phyloP scores from a whole-genome alignment of 305 asterid genomes.

The Fraxinus velutina region DNA sequence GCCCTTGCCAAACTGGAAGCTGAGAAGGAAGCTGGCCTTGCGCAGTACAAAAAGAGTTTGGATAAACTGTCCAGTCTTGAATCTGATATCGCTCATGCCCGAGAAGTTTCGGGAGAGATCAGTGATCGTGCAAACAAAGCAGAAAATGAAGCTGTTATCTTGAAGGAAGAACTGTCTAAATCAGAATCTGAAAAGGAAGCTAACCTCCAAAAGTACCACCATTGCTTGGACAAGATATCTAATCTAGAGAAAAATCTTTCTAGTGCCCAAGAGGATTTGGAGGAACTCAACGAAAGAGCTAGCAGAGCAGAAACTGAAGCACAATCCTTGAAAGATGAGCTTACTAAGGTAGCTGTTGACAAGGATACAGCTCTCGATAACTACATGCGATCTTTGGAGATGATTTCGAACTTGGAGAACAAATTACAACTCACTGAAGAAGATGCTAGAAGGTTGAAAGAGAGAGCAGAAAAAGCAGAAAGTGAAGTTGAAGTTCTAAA shows the following conservation, averaged over 20 bases:
- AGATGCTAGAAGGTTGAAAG: conserved; percentile 49
- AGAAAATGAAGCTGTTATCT: conserved; percentile 60
- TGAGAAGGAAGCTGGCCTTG: conserved; percentile 79
- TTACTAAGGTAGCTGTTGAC: conserved; percentile 48
- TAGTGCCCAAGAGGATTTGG: conserved; percentile 42
- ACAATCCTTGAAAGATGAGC: conserved; percentile 48
- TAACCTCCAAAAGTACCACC: conserved; percentile 63
- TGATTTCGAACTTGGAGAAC: conserved; percentile 69
- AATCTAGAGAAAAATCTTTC: conserved; percentile 49
- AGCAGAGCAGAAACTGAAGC: conserved; percentile 55
- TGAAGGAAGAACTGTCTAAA: conserved; percentile 58
- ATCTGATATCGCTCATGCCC: conserved; percentile 55
- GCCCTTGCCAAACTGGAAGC: conserved; percentile 73
- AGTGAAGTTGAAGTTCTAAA: conserved; percentile 67
- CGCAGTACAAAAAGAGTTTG: conserved; percentile 61
- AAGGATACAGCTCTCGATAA: conserved; percentile 72
- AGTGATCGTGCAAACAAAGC: conserved; percentile 67
- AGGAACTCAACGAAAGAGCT: conserved; percentile 49
- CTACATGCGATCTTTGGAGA: conserved; percentile 65
- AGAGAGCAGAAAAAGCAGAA: conserved; percentile 80
- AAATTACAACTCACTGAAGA: conserved; percentile 61
- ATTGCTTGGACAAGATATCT: conserved; percentile 61
- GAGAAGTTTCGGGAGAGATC: conserved; percentile 57
- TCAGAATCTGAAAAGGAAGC: conserved; percentile 75
- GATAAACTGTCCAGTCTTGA: conserved; percentile 63